Percentiles rank a stretch among this genome's conserved stretches.
Conservation (phyloP, 352 stramenopile genomes). For the Pythium aquatile region DNA sequence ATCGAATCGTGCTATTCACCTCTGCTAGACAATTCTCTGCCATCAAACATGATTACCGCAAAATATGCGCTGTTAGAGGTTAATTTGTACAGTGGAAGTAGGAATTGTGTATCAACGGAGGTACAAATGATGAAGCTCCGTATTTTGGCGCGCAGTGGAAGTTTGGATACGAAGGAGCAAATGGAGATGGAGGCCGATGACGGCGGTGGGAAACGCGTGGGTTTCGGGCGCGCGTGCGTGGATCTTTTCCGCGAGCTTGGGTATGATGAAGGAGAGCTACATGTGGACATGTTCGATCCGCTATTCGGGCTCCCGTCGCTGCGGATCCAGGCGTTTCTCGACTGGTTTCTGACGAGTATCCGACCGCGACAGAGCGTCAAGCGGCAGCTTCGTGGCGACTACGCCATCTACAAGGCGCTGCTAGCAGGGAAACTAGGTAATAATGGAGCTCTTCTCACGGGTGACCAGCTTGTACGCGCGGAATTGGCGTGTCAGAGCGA, state of each 20-base stretch:
- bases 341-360: slow-evolving; percentile 39
- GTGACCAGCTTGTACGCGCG: slow-evolving; percentile 23
- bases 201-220: background rate
- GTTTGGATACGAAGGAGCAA: background rate
- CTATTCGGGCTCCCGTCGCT: slow-evolving; percentile 42
- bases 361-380: slow-evolving; percentile 33
- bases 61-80: background rate
- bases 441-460: slow-evolving; percentile 16
- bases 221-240: slow-evolving; percentile 33
- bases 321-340: slow-evolving; percentile 44
- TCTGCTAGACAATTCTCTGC: background rate
- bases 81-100: background rate
- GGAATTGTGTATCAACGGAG: background rate
- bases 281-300: slow-evolving; percentile 33
- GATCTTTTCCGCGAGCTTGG: slow-evolving; percentile 38
- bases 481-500: slow-evolving; percentile 27
- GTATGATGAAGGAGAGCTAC: slow-evolving; percentile 34
- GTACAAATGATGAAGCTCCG: background rate
- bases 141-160: background rate
- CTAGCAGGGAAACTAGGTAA: slow-evolving; percentile 11
- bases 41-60: background rate
- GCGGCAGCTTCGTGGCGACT: slow-evolving; percentile 29
- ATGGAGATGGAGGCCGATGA: slow-evolving; percentile 11
- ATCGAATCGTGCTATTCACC: background rate
- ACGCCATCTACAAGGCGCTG: slow-evolving; percentile 33